Evolutionary conservation across 148 eudicot genomes (phyloP), one percentile per base, ranked within the genome.

Genomic region (Dianthus caryophyllus): DNA sequence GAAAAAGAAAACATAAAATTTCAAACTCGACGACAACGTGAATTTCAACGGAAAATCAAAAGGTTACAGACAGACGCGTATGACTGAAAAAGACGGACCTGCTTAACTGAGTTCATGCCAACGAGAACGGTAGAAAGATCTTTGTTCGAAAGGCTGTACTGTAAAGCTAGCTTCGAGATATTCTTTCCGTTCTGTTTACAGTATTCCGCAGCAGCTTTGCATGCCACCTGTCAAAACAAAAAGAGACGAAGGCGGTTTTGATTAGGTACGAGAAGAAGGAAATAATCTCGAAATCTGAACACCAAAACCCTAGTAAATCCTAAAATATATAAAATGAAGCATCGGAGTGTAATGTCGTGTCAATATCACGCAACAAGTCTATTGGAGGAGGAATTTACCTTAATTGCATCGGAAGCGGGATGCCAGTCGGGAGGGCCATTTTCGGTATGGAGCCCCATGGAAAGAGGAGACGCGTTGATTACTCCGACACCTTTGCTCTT

Each of bases 401-500:
- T 86, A 36, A 95, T 79, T 70, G 86, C 96, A 41, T 81, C 68
- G 49, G 99, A 81, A 73, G 99, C 99, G 70, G 99, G 99, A 76
- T 95, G 99, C 99, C 99, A 90, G 52, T 86, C 93, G 12, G 99
- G 99, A 68, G 96, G 93, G 41, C 97, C 99, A 72, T 59, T 78
- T 71, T 88, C 99, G 5, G 99, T 95, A 69, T 85, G 97, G 81
- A 95, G 99, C 43, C 99, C 99, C 99, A 95, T 95, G 54, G 99
- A 72, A 49, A 95, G 85, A 16, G 99, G 99, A 69, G 99, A 88
- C 73, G 99, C 99, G 79, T 84, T 85, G 75, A 95, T 95, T 68
- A 95, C 84, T 16, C 99, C 99, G 9, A 95, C 89, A 29, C 96
- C 96, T 77, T 90, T 95, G 82, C 87, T 84, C 78, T 88, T 95